Conservation (phyloP, 441 rosid species). For the Breynia disticha region DNA sequence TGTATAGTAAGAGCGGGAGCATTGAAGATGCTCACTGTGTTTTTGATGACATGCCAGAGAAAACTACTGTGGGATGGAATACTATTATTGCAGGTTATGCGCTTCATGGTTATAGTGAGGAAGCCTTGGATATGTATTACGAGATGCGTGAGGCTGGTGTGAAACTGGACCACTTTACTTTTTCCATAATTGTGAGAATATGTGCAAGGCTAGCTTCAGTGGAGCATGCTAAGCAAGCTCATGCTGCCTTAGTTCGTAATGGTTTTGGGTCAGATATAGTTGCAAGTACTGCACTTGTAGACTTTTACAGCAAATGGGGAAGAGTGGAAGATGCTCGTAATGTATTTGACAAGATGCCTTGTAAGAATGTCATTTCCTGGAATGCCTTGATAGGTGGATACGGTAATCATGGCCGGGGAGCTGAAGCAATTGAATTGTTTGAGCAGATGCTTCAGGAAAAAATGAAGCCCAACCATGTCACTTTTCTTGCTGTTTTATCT, state of each 20-base stretch:
- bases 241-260: constrained; percentile 53
- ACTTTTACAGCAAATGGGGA: constrained; percentile 96
- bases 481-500: constrained; percentile 73
- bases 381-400: constrained; percentile 86
- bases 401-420: constrained; percentile 70
- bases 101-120: constrained; percentile 73
- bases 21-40: constrained; percentile 61
- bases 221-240: constrained; percentile 77
- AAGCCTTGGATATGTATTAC: constrained; percentile 58
- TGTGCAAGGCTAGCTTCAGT: constrained; percentile 68
- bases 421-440: constrained; percentile 55
- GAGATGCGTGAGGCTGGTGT: constrained; percentile 73
- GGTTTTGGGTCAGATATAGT: constrained; percentile 70
- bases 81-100: constrained; percentile 69
- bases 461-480: constrained; percentile 63
- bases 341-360: constrained; percentile 64
- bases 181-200: constrained; percentile 59
- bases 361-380: constrained; percentile 70
- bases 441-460: constrained; percentile 54
- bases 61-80: constrained; percentile 80
- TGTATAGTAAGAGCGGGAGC: constrained; percentile 86
- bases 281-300: constrained; percentile 71
- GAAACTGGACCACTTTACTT: constrained; percentile 66
- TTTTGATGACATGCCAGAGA: constrained; percentile 70
- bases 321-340: constrained; percentile 61